These are phyloP conservation scores for Boletus sp. DNA, from an alignment of 768 basidiomycete genomes.

Conservation along the genomic window DNA sequence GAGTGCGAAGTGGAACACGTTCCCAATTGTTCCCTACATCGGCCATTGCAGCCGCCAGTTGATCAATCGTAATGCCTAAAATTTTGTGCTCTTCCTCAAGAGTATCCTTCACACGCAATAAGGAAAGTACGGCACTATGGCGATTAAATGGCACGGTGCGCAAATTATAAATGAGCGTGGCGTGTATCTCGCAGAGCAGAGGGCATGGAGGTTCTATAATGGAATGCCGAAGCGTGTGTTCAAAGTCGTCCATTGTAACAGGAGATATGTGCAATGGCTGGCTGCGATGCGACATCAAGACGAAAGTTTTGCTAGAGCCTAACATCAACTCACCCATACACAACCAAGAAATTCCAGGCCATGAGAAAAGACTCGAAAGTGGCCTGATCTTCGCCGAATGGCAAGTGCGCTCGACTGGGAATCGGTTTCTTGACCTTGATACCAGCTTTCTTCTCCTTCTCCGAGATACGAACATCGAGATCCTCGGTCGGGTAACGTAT, in stretches of 20 bases:
- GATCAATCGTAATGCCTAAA: constrained; percentile 59
- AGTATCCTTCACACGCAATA: constrained; percentile 43
- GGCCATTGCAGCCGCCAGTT: constrained; percentile 66
- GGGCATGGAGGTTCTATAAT: constrained; percentile 65
- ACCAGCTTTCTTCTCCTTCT: constrained; percentile 82
- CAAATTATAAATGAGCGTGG: constrained; percentile 83
- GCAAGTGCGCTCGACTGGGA: constrained; percentile 59
- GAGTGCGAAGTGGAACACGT: constrained; percentile 65
- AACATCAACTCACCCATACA: constrained; percentile 75
- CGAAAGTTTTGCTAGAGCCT: background rate
- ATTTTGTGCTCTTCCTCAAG: constrained; percentile 43
- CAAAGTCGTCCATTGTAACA: constrained; percentile 92
- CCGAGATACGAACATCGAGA: constrained; percentile 74
- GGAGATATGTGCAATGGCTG: constrained; percentile 84
- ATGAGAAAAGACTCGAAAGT: constrained; percentile 85
- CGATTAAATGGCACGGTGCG: constrained; percentile 78
- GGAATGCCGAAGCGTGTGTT: constrained; percentile 80
- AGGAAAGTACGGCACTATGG: constrained; percentile 71
- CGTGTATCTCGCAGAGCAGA: constrained; percentile 86
- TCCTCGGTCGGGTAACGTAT: constrained; percentile 93
- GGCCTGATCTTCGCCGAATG: constrained; percentile 62
- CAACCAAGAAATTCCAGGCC: constrained; percentile 92
- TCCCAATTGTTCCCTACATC: constrained; percentile 89
- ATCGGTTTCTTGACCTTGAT: constrained; percentile 64
- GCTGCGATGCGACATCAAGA: constrained; percentile 39